Base-by-base conservation (phyloP, 2,329 filamentous ascomycete genomes). In the Fusarium xylarioides region DNA sequence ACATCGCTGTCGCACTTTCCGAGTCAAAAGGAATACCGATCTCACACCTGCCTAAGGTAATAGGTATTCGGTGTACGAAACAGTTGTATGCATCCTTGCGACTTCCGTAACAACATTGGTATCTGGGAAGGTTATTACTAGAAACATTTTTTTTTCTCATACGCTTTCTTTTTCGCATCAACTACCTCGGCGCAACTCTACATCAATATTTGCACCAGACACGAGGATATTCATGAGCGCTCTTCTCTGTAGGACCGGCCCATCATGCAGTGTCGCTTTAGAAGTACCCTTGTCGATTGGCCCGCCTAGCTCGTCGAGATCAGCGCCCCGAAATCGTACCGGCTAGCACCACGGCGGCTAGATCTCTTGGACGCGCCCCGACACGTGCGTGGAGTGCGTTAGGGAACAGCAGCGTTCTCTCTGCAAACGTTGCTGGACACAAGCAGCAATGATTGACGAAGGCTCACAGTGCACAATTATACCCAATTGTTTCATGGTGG, bases 401-500 rank as follows among this genome's bases (percentile, higher is more conserved):
- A n/a, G 40, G 40, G 32, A 35, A 40, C 66, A 59, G 42, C 65
- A 58, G 49, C 34, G 56, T 44, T 43, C 44, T 55, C 59, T 44
- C 40, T 69, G 42, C 58, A 57, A 46, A 49, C 49, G 37, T 34
- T 61, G 52, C 46, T 54, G 50, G 54, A 73, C 62, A 66, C 62
- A 74, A 74, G 44, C 34, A 74, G 70, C 53, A 73, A 74, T 67
- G 70, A 63, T 70, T 70, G 56, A 58, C 56, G 60, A 72, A 32
- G 54, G 49, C 53, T 57, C 63, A 44, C 58, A 59, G 42, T 35
- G 11, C 42, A 67, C 70, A 54, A 58, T 56, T 58, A 26, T 44
- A 57, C 49, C 57, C 59, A 42, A 44, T 59, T 59, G 70, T 74
- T 71, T 71, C 66, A 74, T 58, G 55, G 55, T 54, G 42, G 61